A percentile compares a stretch with the other conserved stretches of the same genome.
Evolutionary conservation across 352 stramenopile species (phyloP).

Genomic region (Globisporangium okanoganense): DNA sequence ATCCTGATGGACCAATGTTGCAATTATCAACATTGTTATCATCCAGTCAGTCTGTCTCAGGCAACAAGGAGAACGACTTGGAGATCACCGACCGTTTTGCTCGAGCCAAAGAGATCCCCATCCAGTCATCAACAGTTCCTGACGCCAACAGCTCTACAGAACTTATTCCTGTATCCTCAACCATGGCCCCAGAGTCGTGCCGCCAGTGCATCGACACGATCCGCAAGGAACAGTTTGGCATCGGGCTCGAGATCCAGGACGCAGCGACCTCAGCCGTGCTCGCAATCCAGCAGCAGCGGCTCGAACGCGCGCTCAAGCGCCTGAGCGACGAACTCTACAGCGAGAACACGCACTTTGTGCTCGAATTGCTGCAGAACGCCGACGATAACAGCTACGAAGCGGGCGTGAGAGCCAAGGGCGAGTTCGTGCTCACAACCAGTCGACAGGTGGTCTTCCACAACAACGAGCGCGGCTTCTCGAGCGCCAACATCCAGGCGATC

Average conservation of each 20-base stretch:
- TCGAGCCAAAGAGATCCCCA: not conserved
- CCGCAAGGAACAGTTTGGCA: conserved; percentile 72
- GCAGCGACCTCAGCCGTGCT: conserved; percentile 53
- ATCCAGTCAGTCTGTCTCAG: not conserved
- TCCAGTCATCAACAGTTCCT: not conserved
- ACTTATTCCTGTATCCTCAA: not conserved
- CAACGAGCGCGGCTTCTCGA: conserved; percentile 82
- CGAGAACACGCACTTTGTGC: conserved; percentile 85
- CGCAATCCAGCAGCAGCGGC: conserved; percentile 66
- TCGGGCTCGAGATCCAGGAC: conserved; percentile 64
- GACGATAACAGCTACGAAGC: conserved; percentile 76
- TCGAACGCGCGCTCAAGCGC: conserved; percentile 81
- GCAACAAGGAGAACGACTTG: not conserved
- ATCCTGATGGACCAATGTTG: not conserved
- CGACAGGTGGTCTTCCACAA: conserved; percentile 75
- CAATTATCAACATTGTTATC: not conserved
- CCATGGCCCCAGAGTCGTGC: conserved; percentile 23
- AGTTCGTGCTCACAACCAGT: conserved; percentile 51
- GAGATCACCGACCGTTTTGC: conserved; percentile 13
- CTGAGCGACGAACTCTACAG: conserved; percentile 86
- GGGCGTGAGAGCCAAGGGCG: conserved; percentile 37
- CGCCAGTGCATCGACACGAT: conserved; percentile 55
- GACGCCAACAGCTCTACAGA: not conserved
- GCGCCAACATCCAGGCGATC: conserved; percentile 74
- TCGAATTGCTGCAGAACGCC: conserved; percentile 87